Evolutionary conservation across 768 basidiomycete species (phyloP), one percentile per base, ranked within the genome.

Genomic region (Suillus alpinus): DNA sequence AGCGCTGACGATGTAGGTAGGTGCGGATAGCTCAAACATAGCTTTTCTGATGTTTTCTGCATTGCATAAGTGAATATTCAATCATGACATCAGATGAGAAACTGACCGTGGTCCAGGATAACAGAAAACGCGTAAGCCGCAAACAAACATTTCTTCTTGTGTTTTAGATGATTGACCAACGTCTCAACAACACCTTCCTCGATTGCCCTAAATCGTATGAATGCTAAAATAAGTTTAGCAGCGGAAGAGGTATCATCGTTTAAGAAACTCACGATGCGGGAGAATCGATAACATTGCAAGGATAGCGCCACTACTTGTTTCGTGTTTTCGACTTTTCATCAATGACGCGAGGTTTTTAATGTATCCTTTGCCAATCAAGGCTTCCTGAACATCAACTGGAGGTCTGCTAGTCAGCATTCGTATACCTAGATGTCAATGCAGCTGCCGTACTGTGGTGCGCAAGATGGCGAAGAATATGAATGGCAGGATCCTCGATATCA

Each of bases 401-500:
- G 7, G 16, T 29, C 26, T 5, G 16, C 32, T 16, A 36, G 53
- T 56, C n/a, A 41, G 26, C 10, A 4, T 2, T 6, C 20, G 16
- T 16, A 20, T 23, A 31, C 20, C 6, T n/a, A 26, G 9, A 6
- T 20, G 26, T 3, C 20, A 44, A 8, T 18, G 23, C 10, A 60
- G 13, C 10, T 14, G 8, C 2, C 59, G 31, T 9, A 60, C 59
- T 16, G 34, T 60, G 9, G 2, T 6, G 4, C 4, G 56, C 20
- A 58, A 60, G 57, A 23, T 58, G 29, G 31, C 34, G 18, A 34
- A 60, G 59, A 16, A 58, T 57, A 23, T 59, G 40, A 9, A 57
- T 58, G 12, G 56, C 59, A 20, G 56, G 53, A n/a, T 60, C 56
- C 52, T 60, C 56, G 4, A 60, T 58, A 32, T 58, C 55, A 29